Base-by-base conservation (phyloP, 2,329 filamentous ascomycete species). In the Pseudogymnoascus sp. region DNA sequence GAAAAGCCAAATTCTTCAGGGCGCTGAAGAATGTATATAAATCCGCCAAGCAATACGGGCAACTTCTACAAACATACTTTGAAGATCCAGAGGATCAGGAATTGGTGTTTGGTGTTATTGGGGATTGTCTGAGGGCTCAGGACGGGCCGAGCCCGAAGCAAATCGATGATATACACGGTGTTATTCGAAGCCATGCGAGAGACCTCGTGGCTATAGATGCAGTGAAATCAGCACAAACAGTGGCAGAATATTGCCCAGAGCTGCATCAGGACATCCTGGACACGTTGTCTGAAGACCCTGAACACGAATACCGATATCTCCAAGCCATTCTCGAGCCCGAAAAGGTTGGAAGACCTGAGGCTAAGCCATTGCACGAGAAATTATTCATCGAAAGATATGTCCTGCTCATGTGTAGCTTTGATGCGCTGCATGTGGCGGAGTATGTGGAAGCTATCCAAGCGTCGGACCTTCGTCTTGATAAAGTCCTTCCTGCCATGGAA, bases 11-110 rank as follows among this genome's bases (percentile, higher is more conserved):
- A 0, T 99, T 97, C 73, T 95, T 90, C 73, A 87, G 94, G 58
- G 93, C 99, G 28, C 76, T 99, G 61, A 99, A 99, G 76, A 87
- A 90, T 12, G 88, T 91, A 8, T 96, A 95, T 74, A 88, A 86
- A 68, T 79, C 82, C 4, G 91, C 96, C 67, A 88, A 86, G 68
- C 87, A 93, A 70, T 96, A 90, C 69, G 84, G 87, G 1, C 86
- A 89, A 68, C 83, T 97, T 28, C 76, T 97, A 5, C 80, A 89
- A 68, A 86, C 87, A 0, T 96, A 92, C 71, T 90, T 99, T 64
- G 89, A 96, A 64, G 94, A 99, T 69, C 81, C 82, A 0, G 85
- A 92, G 58, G 89, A 94, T 66, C 86, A 85, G 62, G 82, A 87
- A 4, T 82, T 80, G 4, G 82, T 96, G 0, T 97, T 97, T 72